These are phyloP conservation scores for Dendrocalamus sinicus DNA, from an alignment of 176 grass and related monocot genomes.

Conservation along the genomic window DNA sequence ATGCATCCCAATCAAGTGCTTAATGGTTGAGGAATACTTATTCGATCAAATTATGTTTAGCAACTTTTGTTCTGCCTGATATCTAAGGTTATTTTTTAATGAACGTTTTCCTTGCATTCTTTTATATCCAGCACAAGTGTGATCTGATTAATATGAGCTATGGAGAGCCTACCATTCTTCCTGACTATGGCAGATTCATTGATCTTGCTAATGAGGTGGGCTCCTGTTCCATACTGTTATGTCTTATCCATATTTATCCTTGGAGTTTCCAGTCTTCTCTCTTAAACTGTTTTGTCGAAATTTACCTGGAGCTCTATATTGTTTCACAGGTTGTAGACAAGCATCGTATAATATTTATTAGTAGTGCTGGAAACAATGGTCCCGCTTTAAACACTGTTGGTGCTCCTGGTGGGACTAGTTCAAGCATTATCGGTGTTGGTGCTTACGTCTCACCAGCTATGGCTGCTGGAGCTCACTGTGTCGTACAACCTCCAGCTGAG, in stretches of 20 bases:
- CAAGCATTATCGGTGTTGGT: constrained; percentile 97
- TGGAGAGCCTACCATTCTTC: constrained; percentile 89
- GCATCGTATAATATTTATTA: constrained; percentile 90
- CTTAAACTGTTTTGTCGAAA: constrained; percentile 30
- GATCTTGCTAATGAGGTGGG: constrained; percentile 94
- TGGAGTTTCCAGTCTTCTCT: constrained; percentile 8
- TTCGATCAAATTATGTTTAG: constrained; percentile 22
- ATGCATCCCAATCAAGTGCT: constrained; percentile 20
- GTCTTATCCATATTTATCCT: constrained; percentile 32
- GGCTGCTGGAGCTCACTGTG: constrained; percentile 96
- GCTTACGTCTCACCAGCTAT: constrained; percentile 98
- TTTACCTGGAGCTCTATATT: constrained; percentile 47
- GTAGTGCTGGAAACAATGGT: constrained; percentile 90
- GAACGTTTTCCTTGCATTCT: constrained; percentile 42
- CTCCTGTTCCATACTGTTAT: constrained; percentile 36
- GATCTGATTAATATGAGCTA: constrained; percentile 99
- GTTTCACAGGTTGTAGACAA: constrained; percentile 84
- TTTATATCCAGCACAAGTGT: constrained; percentile 87
- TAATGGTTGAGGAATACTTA: constrained; percentile 21
- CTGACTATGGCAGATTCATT: constrained; percentile 96
- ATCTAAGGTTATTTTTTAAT: constrained; percentile 25
- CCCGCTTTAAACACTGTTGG: constrained; percentile 93
- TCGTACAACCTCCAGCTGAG: constrained; percentile 79
- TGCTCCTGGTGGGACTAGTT: constrained; percentile 93
- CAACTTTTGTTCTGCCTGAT: constrained; percentile 24